These are phyloP conservation scores for Jimgerdemannia flammicorona DNA, from an alignment of 192 early-diverging fungal genomes.

Conservation along the genomic window DNA sequence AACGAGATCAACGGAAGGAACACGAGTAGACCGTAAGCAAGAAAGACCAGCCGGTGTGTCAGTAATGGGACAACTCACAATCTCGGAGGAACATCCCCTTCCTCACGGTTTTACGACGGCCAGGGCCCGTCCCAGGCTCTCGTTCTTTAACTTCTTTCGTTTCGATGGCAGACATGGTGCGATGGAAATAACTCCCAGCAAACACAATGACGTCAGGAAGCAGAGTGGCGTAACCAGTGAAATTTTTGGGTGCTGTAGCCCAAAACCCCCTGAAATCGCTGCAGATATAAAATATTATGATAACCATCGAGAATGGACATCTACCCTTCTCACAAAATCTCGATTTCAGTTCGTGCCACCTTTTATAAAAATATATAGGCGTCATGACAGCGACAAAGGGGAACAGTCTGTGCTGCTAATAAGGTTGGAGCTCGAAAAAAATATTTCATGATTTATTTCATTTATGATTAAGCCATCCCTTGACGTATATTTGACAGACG, in stretches of 20 bases:
- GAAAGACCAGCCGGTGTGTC: background rate
- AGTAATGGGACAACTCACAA: slow-evolving; percentile 16
- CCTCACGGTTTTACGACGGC: slow-evolving; percentile 31
- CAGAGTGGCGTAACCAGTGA: background rate
- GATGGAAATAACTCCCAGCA: background rate
- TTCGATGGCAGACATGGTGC: background rate
- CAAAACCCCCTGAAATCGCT: no score
- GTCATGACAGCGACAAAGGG: no score
- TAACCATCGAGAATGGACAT: no score
- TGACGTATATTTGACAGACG: no score
- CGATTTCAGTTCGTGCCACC: no score
- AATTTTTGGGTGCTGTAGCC: background rate
- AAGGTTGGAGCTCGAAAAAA: no score
- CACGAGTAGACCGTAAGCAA: background rate
- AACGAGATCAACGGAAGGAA: background rate
- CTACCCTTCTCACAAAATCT: no score
- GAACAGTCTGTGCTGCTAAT: no score
- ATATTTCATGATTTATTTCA: no score
- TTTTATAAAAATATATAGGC: no score
- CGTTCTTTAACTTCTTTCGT: slow-evolving; percentile 13
- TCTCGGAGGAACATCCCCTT: slow-evolving; percentile 40
- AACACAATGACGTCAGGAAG: background rate
- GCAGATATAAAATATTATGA: no score
- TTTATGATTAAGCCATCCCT: no score
- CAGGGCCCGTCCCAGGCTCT: slow-evolving; percentile 27